phyloP scores from a whole-genome alignment of 2,329 filamentous ascomycete species.

The Daldinia eschscholtzii region DNA sequence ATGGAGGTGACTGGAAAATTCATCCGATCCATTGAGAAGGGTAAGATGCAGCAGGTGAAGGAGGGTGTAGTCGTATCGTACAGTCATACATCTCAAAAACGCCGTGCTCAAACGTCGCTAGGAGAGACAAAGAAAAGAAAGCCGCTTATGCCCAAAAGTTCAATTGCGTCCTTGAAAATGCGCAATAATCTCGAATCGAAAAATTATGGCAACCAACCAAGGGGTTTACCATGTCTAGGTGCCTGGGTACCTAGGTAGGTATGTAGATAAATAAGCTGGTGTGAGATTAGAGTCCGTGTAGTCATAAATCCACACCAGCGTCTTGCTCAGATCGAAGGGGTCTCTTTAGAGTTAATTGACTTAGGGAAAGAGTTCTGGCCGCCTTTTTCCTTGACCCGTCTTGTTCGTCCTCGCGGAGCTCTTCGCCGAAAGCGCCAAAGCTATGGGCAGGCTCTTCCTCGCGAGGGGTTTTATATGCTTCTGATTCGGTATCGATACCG shows the following conservation, averaged over 20 bases:
- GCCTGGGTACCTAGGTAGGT: too few relatives aligned
- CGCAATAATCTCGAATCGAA: slow-evolving; percentile 16
- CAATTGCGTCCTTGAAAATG: slow-evolving; percentile 28
- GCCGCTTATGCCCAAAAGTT: slow-evolving; percentile 29
- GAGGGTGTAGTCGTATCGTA: slow-evolving; percentile 32
- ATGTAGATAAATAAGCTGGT: slow-evolving; percentile 3
- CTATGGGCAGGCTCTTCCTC: slow-evolving; percentile 58
- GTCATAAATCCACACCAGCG: slow-evolving; percentile 51
- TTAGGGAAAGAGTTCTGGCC: slow-evolving; percentile 73
- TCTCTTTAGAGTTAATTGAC: slow-evolving; percentile 67
- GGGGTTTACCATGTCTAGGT: background rate
- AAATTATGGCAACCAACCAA: background rate
- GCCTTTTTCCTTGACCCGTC: slow-evolving; percentile 62
- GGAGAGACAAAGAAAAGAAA: slow-evolving; percentile 32
- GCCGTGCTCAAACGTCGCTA: slow-evolving; percentile 41
- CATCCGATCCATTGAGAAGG: slow-evolving; percentile 8
- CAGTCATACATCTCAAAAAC: slow-evolving; percentile 41
- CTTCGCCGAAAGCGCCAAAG: slow-evolving; percentile 60
- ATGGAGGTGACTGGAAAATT: slow-evolving; percentile 16
- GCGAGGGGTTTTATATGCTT: slow-evolving; percentile 65
- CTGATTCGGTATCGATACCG: slow-evolving; percentile 55
- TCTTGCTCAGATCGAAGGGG: slow-evolving; percentile 45
- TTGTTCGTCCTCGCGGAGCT: slow-evolving; percentile 56
- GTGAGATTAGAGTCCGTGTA: slow-evolving; percentile 45
- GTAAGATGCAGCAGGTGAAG: slow-evolving; percentile 13